These are phyloP conservation scores for Tolypocladium amazonense DNA, from an alignment of 2,329 filamentous ascomycete species.

Conservation along the genomic window DNA sequence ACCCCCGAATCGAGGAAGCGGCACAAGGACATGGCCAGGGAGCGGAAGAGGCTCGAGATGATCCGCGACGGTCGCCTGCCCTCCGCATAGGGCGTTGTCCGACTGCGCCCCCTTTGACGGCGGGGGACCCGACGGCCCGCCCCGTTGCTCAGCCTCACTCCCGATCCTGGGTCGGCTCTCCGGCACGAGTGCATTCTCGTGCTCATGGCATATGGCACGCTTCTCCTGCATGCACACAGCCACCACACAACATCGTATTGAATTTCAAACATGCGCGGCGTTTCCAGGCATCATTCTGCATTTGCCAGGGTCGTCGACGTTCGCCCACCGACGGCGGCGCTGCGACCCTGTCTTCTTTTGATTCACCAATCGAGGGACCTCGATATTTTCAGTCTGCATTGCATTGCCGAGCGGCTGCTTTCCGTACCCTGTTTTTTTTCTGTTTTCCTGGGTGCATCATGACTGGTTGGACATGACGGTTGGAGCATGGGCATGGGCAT, in stretches of 20 bases:
- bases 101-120: neutral
- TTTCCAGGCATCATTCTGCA: neutral
- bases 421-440: neutral
- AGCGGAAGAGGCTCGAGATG: conserved; percentile 15
- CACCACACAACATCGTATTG: neutral
- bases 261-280: neutral
- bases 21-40: conserved; percentile 12
- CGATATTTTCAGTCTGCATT: neutral
- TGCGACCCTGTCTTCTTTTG: neutral
- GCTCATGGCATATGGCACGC: neutral
- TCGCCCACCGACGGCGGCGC: neutral
- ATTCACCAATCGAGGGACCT: neutral
- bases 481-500: neutral
- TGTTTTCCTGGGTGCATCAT: neutral
- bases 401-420: neutral
- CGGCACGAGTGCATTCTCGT: neutral
- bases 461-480: neutral
- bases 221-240: too few relatives aligned
- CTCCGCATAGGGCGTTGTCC: neutral
- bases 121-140: neutral
- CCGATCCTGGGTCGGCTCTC: neutral
- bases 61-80: conserved; percentile 7
- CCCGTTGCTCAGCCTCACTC: neutral
- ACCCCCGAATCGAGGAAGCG: conserved; percentile 14
- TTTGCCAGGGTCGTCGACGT: neutral